Conservation (phyloP, 306 rosid genomes). For the Cyamopsis tetragonoloba region DNA sequence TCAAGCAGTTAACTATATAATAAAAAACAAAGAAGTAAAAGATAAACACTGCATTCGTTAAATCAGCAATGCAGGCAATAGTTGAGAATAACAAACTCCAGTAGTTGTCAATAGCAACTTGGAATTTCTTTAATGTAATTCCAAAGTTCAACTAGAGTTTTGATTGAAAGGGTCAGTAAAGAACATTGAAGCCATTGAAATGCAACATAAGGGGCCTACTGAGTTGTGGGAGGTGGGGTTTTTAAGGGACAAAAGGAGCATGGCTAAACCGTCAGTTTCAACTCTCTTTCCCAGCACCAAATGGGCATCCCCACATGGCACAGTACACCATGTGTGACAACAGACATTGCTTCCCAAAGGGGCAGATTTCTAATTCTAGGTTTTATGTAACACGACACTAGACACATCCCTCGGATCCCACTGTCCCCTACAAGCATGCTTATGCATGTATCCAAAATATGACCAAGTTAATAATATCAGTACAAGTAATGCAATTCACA, state of each 20-base stretch:
- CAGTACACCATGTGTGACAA: conserved; percentile 41
- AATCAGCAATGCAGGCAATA: no score
- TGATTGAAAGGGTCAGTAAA: no score
- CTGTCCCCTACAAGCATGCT: conserved; percentile 5
- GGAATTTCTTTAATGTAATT: no score
- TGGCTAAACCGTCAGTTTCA: conserved; percentile 55
- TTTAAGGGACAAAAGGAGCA: conserved; percentile 52
- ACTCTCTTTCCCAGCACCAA: conserved; percentile 39
- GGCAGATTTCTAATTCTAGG: conserved; percentile 20
- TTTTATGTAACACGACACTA: conserved; percentile 5
- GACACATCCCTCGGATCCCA: conserved; percentile 9
- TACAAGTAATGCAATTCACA: not conserved
- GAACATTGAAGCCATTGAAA: not conserved
- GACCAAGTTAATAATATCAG: not conserved
- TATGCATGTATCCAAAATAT: not conserved
- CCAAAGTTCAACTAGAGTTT: not conserved
- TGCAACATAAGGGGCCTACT: conserved; percentile 34
- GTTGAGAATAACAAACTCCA: no score
- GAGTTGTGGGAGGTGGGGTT: conserved; percentile 45
- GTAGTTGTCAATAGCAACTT: no score
- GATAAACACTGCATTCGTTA: no score
- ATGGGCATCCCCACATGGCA: conserved; percentile 44
- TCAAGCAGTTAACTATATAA: no score
- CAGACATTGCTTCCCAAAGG: conserved; percentile 6
- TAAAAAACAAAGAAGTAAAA: no score